These are phyloP conservation scores for Candida chauliodis DNA, from an alignment of 805 yeast species.

Conservation along the genomic window DNA sequence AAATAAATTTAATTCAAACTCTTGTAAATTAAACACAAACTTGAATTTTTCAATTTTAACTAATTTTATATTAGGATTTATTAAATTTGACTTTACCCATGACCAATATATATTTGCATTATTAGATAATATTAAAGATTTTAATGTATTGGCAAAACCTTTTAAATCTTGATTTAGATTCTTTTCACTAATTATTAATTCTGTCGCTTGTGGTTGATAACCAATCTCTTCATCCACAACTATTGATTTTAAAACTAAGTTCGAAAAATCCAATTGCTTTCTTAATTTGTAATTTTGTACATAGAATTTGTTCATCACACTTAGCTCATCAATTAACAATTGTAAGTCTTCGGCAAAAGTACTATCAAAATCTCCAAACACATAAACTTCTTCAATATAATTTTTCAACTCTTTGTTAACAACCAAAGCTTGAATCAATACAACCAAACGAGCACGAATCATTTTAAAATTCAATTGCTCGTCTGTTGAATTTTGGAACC, in stretches of 20 bases:
- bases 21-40: constrained; percentile 20
- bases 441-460: constrained; percentile 25
- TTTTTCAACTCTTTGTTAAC: constrained; percentile 24
- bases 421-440: constrained; percentile 21
- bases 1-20: constrained; percentile 9
- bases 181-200: constrained; percentile 8
- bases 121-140: constrained; percentile 16
- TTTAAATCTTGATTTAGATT: background rate
- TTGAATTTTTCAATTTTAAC: constrained; percentile 19
- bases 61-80: constrained; percentile 4
- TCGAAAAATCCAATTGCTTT: constrained; percentile 8
- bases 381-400: constrained; percentile 17
- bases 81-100: constrained; percentile 10
- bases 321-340: constrained; percentile 4
- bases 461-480: constrained; percentile 20
- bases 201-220: constrained; percentile 6
- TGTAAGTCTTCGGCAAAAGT: constrained; percentile 5
- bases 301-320: constrained; percentile 14
- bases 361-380: constrained; percentile 14
- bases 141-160: constrained; percentile 7
- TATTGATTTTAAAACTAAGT: constrained; percentile 12
- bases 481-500: constrained; percentile 13
- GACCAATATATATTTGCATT: constrained; percentile 14
- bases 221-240: constrained; percentile 16
- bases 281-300: constrained; percentile 17